phyloP scores from a whole-genome alignment of 495 filamentous ascomycete genomes.

The Tuber melanosporum region DNA sequence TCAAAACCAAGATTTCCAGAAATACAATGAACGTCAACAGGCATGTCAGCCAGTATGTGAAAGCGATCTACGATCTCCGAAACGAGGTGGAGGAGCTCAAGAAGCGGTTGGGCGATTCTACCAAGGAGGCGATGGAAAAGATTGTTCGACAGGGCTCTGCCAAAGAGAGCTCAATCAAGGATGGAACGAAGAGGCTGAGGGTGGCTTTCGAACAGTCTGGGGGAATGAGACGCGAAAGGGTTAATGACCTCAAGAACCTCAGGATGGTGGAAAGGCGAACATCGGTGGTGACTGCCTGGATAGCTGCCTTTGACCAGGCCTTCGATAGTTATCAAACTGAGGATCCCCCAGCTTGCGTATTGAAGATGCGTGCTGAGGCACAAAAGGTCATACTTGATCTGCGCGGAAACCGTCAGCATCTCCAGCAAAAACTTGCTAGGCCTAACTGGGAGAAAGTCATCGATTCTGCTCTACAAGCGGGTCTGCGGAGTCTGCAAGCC shows the following conservation, averaged over 20 bases:
- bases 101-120: constrained; percentile 83
- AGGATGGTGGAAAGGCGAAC: constrained; percentile 80
- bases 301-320: constrained; percentile 81
- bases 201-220: constrained; percentile 75
- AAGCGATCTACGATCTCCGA: constrained; percentile 40
- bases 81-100: constrained; percentile 64
- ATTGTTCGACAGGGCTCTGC: constrained; percentile 84
- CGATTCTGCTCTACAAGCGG: constrained; percentile 80
- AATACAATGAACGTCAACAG: constrained; percentile 99
- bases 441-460: constrained; percentile 79
- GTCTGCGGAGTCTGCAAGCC: constrained; percentile 66
- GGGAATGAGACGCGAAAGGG: constrained; percentile 71
- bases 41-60: constrained; percentile 66
- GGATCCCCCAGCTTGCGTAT: constrained; percentile 57
- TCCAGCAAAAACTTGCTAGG: constrained; percentile 71
- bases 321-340: constrained; percentile 66
- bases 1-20: constrained; percentile 96
- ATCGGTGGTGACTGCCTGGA: constrained; percentile 76
- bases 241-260: constrained; percentile 71
- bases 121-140: constrained; percentile 76
- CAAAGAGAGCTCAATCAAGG: constrained; percentile 66
- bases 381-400: constrained; percentile 81
- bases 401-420: constrained; percentile 80
- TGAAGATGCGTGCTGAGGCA: constrained; percentile 77
- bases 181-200: constrained; percentile 73